A percentile compares a stretch with the other conserved stretches of the same genome.
Evolutionary conservation across 2,329 filamentous ascomycete genomes (phyloP).

Genomic region (Endothia cerciana): DNA sequence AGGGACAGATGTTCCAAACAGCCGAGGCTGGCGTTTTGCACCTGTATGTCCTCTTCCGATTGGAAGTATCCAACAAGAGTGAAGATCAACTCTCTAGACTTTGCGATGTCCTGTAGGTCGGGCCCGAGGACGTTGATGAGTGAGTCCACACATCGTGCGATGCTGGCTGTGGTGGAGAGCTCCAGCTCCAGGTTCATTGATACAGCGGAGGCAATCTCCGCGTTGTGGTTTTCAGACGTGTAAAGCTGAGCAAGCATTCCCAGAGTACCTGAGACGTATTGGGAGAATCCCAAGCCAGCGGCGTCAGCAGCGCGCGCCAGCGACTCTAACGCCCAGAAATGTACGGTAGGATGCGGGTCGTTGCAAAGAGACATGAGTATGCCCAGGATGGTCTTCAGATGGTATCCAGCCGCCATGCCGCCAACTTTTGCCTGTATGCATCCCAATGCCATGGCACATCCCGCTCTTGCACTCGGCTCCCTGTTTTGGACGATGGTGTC

Average conservation of each 20-base stretch:
- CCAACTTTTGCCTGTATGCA: constrained; percentile 94
- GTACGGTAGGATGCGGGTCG: constrained; percentile 91
- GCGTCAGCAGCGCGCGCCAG: constrained; percentile 86
- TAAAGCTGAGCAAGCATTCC: constrained; percentile 95
- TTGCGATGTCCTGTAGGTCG: constrained; percentile 89
- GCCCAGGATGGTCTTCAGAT: constrained; percentile 95
- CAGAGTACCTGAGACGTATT: constrained; percentile 85
- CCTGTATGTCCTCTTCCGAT: constrained; percentile 69
- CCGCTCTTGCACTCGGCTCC: constrained; percentile 89
- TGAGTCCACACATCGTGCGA: constrained; percentile 90
- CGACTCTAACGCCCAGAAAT: constrained; percentile 94
- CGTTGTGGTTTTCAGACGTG: constrained; percentile 86
- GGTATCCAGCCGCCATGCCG: constrained; percentile 95
- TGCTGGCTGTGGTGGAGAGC: constrained; percentile 77
- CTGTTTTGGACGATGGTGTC: constrained; percentile 94
- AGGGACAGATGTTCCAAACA: constrained; percentile 91
- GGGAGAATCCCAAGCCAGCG: constrained; percentile 87
- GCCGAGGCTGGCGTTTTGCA: constrained; percentile 76
- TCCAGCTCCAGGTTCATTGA: constrained; percentile 92
- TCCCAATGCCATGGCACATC: constrained; percentile 90
- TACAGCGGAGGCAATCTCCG: constrained; percentile 76
- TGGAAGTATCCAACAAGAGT: constrained; percentile 84
- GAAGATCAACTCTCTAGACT: constrained; percentile 89
- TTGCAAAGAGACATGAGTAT: constrained; percentile 98
- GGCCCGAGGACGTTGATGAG: constrained; percentile 95